Conservation (phyloP, 495 filamentous ascomycete genomes). For the Trichocladium uniseriatum region DNA sequence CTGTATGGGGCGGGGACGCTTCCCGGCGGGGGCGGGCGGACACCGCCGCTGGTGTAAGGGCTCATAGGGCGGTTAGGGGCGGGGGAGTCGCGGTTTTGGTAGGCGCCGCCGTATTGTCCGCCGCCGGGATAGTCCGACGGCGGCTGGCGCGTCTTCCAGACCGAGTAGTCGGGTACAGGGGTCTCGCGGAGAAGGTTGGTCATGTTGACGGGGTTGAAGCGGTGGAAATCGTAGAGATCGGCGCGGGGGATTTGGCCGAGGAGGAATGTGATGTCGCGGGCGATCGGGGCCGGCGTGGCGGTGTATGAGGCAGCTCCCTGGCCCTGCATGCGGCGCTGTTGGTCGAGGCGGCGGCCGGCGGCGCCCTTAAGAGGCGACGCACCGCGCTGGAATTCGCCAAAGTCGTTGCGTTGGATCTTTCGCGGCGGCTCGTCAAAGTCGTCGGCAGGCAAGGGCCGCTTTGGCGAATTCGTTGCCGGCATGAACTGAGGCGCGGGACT, state of each 20-base stretch:
- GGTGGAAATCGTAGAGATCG: slow-evolving; percentile 54
- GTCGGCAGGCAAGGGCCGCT: slow-evolving; percentile 59
- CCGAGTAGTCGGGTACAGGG: slow-evolving; percentile 49
- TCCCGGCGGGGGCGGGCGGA: slow-evolving; percentile 10
- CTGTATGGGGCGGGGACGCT: slow-evolving; percentile 24
- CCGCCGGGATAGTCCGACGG: slow-evolving; percentile 17
- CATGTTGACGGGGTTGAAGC: slow-evolving; percentile 60
- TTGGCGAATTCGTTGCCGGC: slow-evolving; percentile 59
- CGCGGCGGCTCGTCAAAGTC: slow-evolving; percentile 75
- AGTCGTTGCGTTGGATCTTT: slow-evolving; percentile 43
- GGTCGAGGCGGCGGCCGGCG: slow-evolving; percentile 71
- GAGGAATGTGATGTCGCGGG: slow-evolving; percentile 72
- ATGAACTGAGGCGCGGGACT: slow-evolving; percentile 44
- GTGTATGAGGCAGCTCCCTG: slow-evolving; percentile 33
- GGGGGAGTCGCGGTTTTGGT: slow-evolving; percentile 32
- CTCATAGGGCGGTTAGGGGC: slow-evolving; percentile 31
- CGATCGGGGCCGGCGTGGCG: slow-evolving; percentile 43
- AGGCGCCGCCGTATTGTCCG: slow-evolving; percentile 15
- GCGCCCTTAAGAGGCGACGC: slow-evolving; percentile 83
- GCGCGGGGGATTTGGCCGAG: slow-evolving; percentile 74
- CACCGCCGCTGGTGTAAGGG: slow-evolving; percentile 28
- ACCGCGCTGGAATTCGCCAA: slow-evolving; percentile 45
- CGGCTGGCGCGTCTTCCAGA: slow-evolving; percentile 28
- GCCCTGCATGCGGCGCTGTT: slow-evolving; percentile 53
- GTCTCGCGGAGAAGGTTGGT: slow-evolving; percentile 63